Evolutionary conservation across 2,329 filamentous ascomycete species (phyloP).

Genomic region (Talaromyces funiculosus): DNA sequence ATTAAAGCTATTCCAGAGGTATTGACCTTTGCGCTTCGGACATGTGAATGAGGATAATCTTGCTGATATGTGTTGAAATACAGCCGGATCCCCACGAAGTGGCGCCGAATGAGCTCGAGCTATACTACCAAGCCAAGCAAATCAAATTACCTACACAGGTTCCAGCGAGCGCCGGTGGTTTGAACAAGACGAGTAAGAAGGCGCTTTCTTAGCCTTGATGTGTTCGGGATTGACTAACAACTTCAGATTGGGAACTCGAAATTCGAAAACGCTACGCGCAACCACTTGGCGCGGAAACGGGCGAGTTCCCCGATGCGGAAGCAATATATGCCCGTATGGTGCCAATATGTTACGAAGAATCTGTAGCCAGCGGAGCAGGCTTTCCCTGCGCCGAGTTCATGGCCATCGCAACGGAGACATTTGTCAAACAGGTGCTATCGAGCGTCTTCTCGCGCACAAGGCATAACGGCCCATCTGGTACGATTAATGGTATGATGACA

Average conservation of each 20-base stretch:
- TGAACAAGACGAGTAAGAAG: constrained; percentile 71
- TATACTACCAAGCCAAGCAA: constrained; percentile 42
- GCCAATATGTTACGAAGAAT: constrained; percentile 62
- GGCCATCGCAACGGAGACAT: constrained; percentile 57
- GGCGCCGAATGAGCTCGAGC: constrained; percentile 32
- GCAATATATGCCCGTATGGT: constrained; percentile 56
- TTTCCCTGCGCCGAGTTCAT: constrained; percentile 54
- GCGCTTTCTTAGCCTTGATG: not conserved
- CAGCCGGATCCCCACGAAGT: constrained; percentile 34
- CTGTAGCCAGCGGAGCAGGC: constrained; percentile 50
- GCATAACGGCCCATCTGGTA: constrained; percentile 56
- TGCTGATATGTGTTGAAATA: constrained; percentile 1
- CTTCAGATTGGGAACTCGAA: constrained; percentile 57
- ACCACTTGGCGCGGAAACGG: constrained; percentile 55
- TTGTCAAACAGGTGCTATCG: constrained; percentile 56
- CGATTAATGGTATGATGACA: constrained; percentile 69
- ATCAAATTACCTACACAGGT: constrained; percentile 56
- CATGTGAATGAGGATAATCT: not conserved
- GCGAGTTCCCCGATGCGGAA: constrained; percentile 56
- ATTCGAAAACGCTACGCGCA: constrained; percentile 60
- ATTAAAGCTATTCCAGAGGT: constrained; percentile 52
- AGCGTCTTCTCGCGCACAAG: constrained; percentile 51
- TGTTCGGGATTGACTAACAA: not conserved
- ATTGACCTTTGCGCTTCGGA: constrained; percentile 15
- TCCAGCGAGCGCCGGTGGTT: constrained; percentile 63